Conservation (phyloP, 805 yeast genomes). For the Metschnikowia santaceciliae region DNA sequence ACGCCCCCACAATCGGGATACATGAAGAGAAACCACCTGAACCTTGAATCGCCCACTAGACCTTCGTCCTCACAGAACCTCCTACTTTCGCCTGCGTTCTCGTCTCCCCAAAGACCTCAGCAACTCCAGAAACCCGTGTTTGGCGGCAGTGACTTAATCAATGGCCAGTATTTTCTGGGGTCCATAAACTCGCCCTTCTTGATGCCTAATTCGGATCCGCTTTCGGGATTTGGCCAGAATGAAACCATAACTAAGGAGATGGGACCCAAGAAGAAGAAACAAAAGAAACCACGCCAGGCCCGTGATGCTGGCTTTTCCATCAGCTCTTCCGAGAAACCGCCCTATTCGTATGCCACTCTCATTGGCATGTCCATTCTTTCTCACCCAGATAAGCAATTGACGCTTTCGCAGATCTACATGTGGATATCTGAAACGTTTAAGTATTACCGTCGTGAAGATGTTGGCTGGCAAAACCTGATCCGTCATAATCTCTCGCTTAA, state of each 20-base stretch:
- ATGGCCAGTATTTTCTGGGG: constrained; percentile 7
- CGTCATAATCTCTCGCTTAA: constrained; percentile 90
- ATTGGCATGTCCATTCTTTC: constrained; percentile 91
- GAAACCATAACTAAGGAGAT: background rate
- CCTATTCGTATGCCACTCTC: constrained; percentile 88
- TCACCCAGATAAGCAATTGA: constrained; percentile 50
- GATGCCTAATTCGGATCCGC: constrained; percentile 7
- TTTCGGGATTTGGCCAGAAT: background rate
- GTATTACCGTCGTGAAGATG: constrained; percentile 78
- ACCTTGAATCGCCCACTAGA: constrained; percentile 20
- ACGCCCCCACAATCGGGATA: constrained; percentile 35
- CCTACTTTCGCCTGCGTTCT: constrained; percentile 43
- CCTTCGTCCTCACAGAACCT: constrained; percentile 9
- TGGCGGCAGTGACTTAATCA: constrained; percentile 1
- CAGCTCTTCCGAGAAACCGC: constrained; percentile 70
- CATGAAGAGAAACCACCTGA: constrained; percentile 15
- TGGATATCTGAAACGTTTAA: constrained; percentile 89
- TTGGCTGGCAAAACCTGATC: constrained; percentile 97
- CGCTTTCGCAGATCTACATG: constrained; percentile 67
- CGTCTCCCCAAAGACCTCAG: constrained; percentile 43
- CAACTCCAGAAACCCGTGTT: constrained; percentile 12
- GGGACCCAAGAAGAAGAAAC: constrained; percentile 19
- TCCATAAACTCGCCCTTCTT: constrained; percentile 12
- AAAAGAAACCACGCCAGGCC: constrained; percentile 25
- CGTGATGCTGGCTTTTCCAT: constrained; percentile 41